Evolutionary conservation across 2,329 filamentous ascomycete species (phyloP).

Genomic region (Tolypocladium tropicale): DNA sequence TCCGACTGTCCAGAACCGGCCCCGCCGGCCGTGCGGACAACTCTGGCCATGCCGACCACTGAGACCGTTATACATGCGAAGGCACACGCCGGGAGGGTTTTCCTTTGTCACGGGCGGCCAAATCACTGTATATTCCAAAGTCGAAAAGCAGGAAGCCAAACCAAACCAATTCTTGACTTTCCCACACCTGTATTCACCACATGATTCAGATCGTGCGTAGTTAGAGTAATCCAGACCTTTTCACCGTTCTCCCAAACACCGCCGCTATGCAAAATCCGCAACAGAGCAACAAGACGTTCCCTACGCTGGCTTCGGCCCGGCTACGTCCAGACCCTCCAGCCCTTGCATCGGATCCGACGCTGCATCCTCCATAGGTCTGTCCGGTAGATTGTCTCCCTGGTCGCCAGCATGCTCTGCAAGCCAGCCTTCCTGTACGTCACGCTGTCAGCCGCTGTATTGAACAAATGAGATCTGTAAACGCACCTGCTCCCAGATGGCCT

Average conservation of each 20-base stretch:
- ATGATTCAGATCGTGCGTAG: slow-evolving; percentile 3
- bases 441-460: not conserved
- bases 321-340: slow-evolving; percentile 84
- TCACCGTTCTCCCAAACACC: slow-evolving; percentile 25
- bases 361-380: slow-evolving; percentile 29
- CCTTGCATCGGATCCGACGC: slow-evolving; percentile 90
- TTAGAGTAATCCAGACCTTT: slow-evolving; percentile 1
- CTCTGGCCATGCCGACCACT: slow-evolving; percentile 14
- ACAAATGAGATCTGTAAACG: slow-evolving; percentile 15
- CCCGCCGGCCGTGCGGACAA: slow-evolving; percentile 26
- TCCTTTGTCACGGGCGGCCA: slow-evolving; percentile 3
- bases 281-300: slow-evolving; percentile 2
- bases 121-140: slow-evolving; percentile 9
- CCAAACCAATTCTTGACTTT: not conserved
- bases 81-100: slow-evolving; percentile 1
- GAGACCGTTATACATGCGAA: slow-evolving; percentile 8
- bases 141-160: slow-evolving; percentile 4
- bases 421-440: slow-evolving; percentile 68
- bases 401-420: slow-evolving; percentile 79
- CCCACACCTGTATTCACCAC: not conserved
- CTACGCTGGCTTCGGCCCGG: slow-evolving; percentile 74
- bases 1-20: slow-evolving; percentile 71
- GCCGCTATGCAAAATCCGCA: slow-evolving; percentile 30
- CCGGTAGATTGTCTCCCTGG: slow-evolving; percentile 47
- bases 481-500: slow-evolving; percentile 95